Conservation (phyloP, 2,329 filamentous ascomycete genomes). For the Diplodia sapinea region DNA sequence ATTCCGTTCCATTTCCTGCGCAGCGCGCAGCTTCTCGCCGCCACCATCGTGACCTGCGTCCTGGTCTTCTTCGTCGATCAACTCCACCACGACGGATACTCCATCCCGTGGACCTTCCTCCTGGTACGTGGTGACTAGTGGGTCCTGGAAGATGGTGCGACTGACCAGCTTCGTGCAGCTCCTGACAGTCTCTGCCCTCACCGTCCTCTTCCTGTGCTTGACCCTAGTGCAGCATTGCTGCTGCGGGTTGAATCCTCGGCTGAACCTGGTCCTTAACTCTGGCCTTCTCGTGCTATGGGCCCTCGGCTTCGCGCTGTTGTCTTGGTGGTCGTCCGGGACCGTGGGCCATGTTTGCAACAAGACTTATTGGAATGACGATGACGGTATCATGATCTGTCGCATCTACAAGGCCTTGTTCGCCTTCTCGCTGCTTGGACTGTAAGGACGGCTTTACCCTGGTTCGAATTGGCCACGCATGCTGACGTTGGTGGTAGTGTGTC, state of each 20-base stretch:
- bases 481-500: constrained; percentile 43
- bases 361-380: constrained; percentile 59
- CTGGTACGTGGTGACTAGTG: constrained; percentile 51
- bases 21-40: constrained; percentile 50
- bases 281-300: constrained; percentile 59
- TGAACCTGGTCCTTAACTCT: constrained; percentile 59
- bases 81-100: constrained; percentile 58
- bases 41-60: constrained; percentile 59
- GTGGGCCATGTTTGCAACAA: constrained; percentile 58
- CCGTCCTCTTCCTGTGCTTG: constrained; percentile 53
- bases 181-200: constrained; percentile 58
- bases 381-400: constrained; percentile 62
- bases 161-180: constrained; percentile 49
- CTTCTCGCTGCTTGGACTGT: constrained; percentile 58
- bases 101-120: constrained; percentile 65
- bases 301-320: constrained; percentile 58
- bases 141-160: neutral
- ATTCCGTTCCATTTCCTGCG: constrained; percentile 53
- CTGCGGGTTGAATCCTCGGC: constrained; percentile 57
- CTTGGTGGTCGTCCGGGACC: constrained; percentile 61
- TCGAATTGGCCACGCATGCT: neutral
- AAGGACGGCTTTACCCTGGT: constrained; percentile 35
- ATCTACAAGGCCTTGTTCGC: constrained; percentile 66
- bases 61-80: constrained; percentile 63
- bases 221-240: constrained; percentile 60